Base-by-base conservation (phyloP, 352 stramenopile genomes). In the Globisporangium spiculum region DNA sequence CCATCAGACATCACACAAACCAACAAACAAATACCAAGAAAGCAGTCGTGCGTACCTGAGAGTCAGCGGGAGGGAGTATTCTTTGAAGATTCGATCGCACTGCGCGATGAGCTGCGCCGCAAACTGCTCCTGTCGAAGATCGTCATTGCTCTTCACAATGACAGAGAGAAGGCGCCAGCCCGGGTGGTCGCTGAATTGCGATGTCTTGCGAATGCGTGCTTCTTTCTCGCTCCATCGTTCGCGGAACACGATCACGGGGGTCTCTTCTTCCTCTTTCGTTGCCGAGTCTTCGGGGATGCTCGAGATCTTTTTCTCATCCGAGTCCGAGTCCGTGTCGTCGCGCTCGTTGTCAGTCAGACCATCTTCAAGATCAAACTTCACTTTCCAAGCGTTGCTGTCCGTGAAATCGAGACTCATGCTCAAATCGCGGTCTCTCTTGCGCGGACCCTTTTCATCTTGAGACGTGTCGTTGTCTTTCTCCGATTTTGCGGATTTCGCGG, bases 111-210 rank as follows among this genome's bases (percentile, higher is more conserved):
- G 77, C 73, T 99, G 96, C 66, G 98, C 96, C 0, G 97, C 94
- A 77, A 99, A 99, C 32, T 98, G 91, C 77, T 99, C 97, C 75
- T 99, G 98, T 2, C 97, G 86, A 60, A 99, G 76, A 64, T 99
- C 97, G 73, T 99, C 98, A 68, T 99, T 98, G 55, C 94, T 98
- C 80, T 96, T 99, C 2, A 99, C 95, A 69, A 99, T 99, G 20
- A 99, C 90, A 56, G 89, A 89, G 36, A 94, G 75, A 54, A 94
- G 65, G 14, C 84, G 75, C 80, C 88, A 93, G 22, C 83, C 82
- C 41, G 75, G 81, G 64, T 89, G 80, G 46, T 80, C 71, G 3
- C 77, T 75, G 48, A 82, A 85, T 32, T 73, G 73, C 1, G 84
- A 92, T 54, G 79, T 72, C 26, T 78, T 75, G 12, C 85, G 81